Evolutionary conservation across 1,284 basidiomycete genomes (phyloP).

Genomic region (Microbotryum violaceum): DNA sequence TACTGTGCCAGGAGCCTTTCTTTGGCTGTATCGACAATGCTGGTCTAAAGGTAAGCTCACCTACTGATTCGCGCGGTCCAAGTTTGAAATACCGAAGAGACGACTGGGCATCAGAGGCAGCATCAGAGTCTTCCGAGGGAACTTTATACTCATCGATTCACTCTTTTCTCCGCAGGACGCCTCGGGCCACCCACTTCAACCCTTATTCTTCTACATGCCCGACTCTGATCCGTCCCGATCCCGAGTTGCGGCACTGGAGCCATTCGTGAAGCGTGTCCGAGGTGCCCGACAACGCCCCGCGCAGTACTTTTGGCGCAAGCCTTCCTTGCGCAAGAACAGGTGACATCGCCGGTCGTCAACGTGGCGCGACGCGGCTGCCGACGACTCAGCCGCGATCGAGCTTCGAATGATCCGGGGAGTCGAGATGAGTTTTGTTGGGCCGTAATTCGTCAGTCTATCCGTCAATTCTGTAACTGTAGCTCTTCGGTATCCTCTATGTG

Average conservation of each 20-base stretch:
- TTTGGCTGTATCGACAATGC: constrained; percentile 29
- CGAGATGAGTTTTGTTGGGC: no score
- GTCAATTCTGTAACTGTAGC: no score
- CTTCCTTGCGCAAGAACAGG: constrained; percentile 14
- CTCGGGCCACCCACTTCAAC: constrained; percentile 18
- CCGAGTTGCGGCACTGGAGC: constrained; percentile 29
- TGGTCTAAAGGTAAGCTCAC: constrained; percentile 18
- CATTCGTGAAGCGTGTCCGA: constrained; percentile 31
- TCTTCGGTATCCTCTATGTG: no score
- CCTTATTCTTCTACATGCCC: constrained; percentile 26
- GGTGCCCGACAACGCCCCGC: constrained; percentile 17
- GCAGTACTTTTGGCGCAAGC: constrained; percentile 28
- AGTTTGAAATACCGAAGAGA: background rate
- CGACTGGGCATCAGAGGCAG: no score
- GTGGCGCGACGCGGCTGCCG: no score
- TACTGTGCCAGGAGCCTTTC: constrained; percentile 16
- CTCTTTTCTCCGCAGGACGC: constrained; percentile 20
- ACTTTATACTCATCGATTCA: background rate
- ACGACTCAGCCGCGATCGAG: no score
- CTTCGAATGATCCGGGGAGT: no score
- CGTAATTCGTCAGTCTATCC: no score
- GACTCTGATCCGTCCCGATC: constrained; percentile 20
- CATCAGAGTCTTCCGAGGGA: no score
- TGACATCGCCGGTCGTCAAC: background rate
- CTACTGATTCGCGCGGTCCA: background rate